Conservation (phyloP, 2,329 filamentous ascomycete species). For the Ophiocordyceps camponoti-saundersi region DNA sequence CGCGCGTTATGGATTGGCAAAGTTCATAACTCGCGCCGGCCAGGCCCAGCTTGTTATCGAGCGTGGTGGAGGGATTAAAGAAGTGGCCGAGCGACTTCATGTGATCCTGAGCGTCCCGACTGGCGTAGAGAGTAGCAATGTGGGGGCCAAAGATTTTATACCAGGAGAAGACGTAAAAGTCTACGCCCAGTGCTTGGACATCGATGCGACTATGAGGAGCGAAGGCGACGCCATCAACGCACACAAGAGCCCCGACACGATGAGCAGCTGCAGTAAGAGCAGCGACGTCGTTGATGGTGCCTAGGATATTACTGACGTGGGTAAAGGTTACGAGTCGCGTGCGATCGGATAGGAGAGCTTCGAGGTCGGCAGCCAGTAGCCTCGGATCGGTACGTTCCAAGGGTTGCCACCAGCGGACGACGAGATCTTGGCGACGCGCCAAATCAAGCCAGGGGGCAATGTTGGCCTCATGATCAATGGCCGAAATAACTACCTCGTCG, state of each 20-base stretch:
- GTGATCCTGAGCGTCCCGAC: conserved; percentile 32
- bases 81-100: conserved; percentile 44
- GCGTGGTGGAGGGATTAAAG: conserved; percentile 43
- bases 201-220: conserved; percentile 58
- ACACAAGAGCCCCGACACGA: conserved; percentile 36
- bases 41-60: conserved; percentile 52
- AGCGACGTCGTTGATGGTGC: conserved; percentile 48
- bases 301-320: conserved; percentile 58
- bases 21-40: conserved; percentile 58
- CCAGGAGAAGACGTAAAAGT: conserved; percentile 68
- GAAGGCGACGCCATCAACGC: conserved; percentile 61
- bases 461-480: conserved; percentile 64
- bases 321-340: conserved; percentile 59
- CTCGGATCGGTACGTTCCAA: conserved; percentile 33
- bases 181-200: conserved; percentile 49
- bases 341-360: conserved; percentile 39
- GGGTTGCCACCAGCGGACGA: conserved; percentile 54
- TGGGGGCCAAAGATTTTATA: conserved; percentile 75
- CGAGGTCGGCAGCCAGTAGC: conserved; percentile 38
- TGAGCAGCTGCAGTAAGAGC: conserved; percentile 37
- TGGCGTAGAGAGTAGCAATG: conserved; percentile 52
- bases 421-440: conserved; percentile 40
- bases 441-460: conserved; percentile 57
- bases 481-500: conserved; percentile 54
- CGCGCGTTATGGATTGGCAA: conserved; percentile 40